Evolutionary conservation across 371 early-diverging fungal genomes (phyloP).

Genomic region (Actinomortierella ambigua): DNA sequence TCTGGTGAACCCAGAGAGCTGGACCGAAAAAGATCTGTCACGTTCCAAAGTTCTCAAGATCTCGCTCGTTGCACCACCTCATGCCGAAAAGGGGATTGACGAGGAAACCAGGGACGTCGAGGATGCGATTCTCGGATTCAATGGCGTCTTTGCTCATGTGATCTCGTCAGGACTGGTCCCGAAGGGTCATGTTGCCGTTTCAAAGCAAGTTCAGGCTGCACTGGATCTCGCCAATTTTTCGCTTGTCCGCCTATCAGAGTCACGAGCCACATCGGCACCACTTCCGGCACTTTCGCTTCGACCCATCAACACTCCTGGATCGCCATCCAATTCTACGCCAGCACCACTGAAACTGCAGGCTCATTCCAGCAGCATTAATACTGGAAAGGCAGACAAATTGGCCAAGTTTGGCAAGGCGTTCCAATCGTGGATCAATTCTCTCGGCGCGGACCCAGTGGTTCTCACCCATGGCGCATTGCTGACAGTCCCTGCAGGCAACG

Average conservation of each 20-base stretch:
- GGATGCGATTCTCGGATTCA: slow-evolving; percentile 24
- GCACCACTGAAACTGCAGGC: slow-evolving; percentile 42
- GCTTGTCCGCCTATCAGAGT: slow-evolving; percentile 51
- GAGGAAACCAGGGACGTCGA: slow-evolving; percentile 42
- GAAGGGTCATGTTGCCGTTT: slow-evolving; percentile 55
- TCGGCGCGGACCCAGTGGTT: slow-evolving; percentile 15
- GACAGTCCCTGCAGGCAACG: slow-evolving; percentile 16
- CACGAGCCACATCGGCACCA: slow-evolving; percentile 14
- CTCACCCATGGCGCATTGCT: slow-evolving; percentile 39
- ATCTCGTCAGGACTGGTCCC: slow-evolving; percentile 46
- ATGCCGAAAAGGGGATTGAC: slow-evolving; percentile 33
- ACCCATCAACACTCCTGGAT: slow-evolving; percentile 26
- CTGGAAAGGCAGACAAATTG: slow-evolving; percentile 27
- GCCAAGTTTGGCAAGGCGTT: slow-evolving; percentile 11
- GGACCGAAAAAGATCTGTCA: slow-evolving; percentile 32
- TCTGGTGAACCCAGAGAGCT: slow-evolving; percentile 43
- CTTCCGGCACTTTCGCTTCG: slow-evolving; percentile 28
- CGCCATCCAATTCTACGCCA: slow-evolving; percentile 14
- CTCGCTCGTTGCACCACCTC: slow-evolving; percentile 42
- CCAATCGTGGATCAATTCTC: slow-evolving; percentile 23
- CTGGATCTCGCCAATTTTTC: slow-evolving; percentile 53
- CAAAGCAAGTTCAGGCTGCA: slow-evolving; percentile 48
- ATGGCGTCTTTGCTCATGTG: slow-evolving; percentile 48
- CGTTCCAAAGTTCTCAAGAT: slow-evolving; percentile 24
- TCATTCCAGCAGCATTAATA: slow-evolving; percentile 29